Evolutionary conservation across 1,284 basidiomycete genomes (phyloP).

Genomic region (Takashimella koratensis): DNA sequence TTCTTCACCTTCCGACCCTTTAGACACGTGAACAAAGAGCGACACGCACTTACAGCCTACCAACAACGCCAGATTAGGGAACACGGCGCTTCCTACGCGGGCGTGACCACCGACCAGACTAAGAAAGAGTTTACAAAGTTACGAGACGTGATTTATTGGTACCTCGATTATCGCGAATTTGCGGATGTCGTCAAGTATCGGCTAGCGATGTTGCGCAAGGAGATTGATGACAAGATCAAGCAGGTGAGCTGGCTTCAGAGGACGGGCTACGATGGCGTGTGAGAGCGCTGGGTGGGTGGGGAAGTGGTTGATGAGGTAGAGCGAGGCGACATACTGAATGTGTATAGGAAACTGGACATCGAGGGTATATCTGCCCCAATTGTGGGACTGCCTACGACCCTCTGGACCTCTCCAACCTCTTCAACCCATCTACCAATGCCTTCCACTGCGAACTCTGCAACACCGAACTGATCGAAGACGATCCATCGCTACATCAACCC

Average conservation of each 20-base stretch:
- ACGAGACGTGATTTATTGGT: slow-evolving; percentile 72
- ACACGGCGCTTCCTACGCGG: background rate
- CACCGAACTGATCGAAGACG: slow-evolving; percentile 83
- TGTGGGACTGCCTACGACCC: slow-evolving; percentile 82
- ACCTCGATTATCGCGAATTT: slow-evolving; percentile 91
- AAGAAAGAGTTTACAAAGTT: slow-evolving; percentile 1
- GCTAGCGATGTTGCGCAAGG: slow-evolving; percentile 86
- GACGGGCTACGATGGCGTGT: too few species aligned
- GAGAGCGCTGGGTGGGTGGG: too few species aligned
- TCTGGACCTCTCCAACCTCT: slow-evolving; percentile 81
- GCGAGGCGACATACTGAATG: slow-evolving; percentile 14
- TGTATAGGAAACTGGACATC: slow-evolving; percentile 81
- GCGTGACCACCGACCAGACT: background rate
- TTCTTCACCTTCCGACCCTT: background rate
- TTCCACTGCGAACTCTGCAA: slow-evolving; percentile 57
- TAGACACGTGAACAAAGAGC: slow-evolving; percentile 47
- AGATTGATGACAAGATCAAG: slow-evolving; percentile 77
- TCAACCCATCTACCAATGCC: slow-evolving; percentile 38
- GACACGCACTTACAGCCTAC: slow-evolving; percentile 30
- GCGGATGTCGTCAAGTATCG: slow-evolving; percentile 98
- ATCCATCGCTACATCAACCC: slow-evolving; percentile 45
- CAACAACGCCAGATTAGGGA: slow-evolving; percentile 19
- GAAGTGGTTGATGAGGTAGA: too few species aligned
- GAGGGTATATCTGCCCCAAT: slow-evolving; percentile 90
- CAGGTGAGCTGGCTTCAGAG: slow-evolving; percentile 62